Evolutionary conservation across 2,329 filamentous ascomycete genomes (phyloP), one percentile per base, ranked within the genome.

Genomic region (Ophiognomonia clavigignenti-juglandacearum): DNA sequence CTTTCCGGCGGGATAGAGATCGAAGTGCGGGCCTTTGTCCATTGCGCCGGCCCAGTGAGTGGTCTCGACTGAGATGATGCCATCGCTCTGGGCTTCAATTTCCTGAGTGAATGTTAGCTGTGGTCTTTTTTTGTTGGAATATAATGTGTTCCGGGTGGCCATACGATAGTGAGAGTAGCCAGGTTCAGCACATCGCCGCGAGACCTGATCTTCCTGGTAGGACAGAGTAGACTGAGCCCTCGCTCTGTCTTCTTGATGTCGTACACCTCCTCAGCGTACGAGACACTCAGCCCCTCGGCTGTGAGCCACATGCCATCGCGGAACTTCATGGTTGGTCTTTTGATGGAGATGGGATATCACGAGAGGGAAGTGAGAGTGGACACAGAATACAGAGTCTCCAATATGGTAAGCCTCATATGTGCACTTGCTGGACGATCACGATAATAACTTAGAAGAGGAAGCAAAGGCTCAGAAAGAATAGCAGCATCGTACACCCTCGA

Each of bases 241-340:
- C 71, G 73, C 6, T 69, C 68, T 43, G 68, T 72, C 40, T 71
- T 62, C 4, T 68, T 72, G 43, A 76, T 65, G 8, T 72, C 70
- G 58, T 80, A 75, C 14, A 85, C 69, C 51, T 85, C 80, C 62
- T 85, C 82, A 27, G 82, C 83, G 55, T 85, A 85, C 58, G 84
- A 78, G 22, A 82, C 71, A 41, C 71, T 69, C 59, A 82, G 73
- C 51, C 74, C 77, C 62, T 81, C 75, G 47, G 76, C 79, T 35
- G 75, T 71, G 40, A 85, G 68, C 83, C 83, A 86, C 82, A 85
- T 82, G 54, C 77, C 77, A 74, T 82, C 77, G 54, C 77, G 75
- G 56, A 82, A 80, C 66, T 78, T 80, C 78, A 81, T 81, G 36
- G 55, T 34, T 7, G 27, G 5, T 5, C 13, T 19, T 16, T n/a